Percentiles rank a stretch among this genome's conserved stretches.
phyloP scores from a whole-genome alignment of 2,329 filamentous ascomycete genomes.

The Nothopassalora personata region DNA sequence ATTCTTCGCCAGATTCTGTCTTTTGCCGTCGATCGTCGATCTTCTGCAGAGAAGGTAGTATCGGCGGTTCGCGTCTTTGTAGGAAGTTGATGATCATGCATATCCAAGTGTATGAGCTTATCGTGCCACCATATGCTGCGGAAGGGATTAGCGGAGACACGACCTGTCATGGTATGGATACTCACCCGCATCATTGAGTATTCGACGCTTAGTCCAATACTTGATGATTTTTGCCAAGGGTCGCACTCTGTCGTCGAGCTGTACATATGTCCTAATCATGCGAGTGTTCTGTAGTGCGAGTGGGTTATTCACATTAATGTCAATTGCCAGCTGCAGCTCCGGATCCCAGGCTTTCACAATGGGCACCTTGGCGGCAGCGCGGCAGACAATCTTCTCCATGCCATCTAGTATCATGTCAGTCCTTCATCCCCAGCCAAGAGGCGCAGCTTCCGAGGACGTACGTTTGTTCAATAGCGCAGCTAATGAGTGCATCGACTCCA shows the following conservation, averaged over 20 bases:
- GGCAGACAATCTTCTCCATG: constrained; percentile 94
- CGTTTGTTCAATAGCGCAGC: constrained; percentile 64
- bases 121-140: constrained; percentile 79
- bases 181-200: constrained; percentile 94
- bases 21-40: constrained; percentile 57
- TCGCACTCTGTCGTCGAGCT: constrained; percentile 83
- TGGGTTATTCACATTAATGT: constrained; percentile 99
- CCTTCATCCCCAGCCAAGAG: background rate
- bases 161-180: background rate
- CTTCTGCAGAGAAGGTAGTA: constrained; percentile 81
- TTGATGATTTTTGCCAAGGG: constrained; percentile 96
- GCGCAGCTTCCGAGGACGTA: background rate
- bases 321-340: constrained; percentile 79
- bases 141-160: constrained; percentile 13
- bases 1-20: constrained; percentile 59
- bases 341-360: constrained; percentile 99
- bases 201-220: constrained; percentile 88
- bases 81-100: constrained; percentile 96
- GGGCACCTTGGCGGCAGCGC: constrained; percentile 89
- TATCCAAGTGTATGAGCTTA: constrained; percentile 99
- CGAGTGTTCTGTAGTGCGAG: constrained; percentile 91
- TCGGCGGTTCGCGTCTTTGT: constrained; percentile 75
- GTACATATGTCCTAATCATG: constrained; percentile 96
- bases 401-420: constrained; percentile 58
- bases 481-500: constrained; percentile 86